Base-by-base conservation (phyloP, 192 early-diverging fungal genomes). In the Cetraspora pellucida region DNA sequence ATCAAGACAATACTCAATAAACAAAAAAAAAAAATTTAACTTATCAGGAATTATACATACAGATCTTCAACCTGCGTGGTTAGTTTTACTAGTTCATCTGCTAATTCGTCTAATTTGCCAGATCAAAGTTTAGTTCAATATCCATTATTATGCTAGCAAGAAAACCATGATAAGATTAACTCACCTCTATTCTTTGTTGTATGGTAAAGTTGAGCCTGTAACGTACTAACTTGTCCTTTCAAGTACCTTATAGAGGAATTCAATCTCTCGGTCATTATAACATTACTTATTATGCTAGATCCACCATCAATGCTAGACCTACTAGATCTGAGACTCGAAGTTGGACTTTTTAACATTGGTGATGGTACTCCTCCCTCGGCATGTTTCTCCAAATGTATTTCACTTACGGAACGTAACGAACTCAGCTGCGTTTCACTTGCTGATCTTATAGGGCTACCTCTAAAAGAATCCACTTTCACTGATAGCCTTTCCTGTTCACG, bases 21-120 rank as follows among this genome's bases (percentile, higher is more conserved):
- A 21, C 13, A 70, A 45, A 74, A 16, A 31, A 72, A 78, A 59
- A 11, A 64, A n/a, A n/a, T n/a, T 21, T 64, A 30, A 66, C 74
- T 44, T 14, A 45, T 63, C 1, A 37, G 37, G 37, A 37, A 37
- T 37, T 37, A 37, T 7, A 83, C 86, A 79, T 84, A 90, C 79
- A 90, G 66, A 30, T 82, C 82, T 63, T 94, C 92, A 28, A 89
- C 67, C 77, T 96, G 90, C 54, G 83, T 74, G 1, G 92, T 88
- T 76, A 91, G 76, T 64, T 85, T 85, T 1, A 93, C 89, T 27
- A 96, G 81, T 72, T 94, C 90, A 69, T 92, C 92, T 19, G 93
- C 85, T 9, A 93, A 72, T 68, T 93, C 89, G 85, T 90, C 85
- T 89, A 84, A 19, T 25, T 4, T 10, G 72, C 55, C 63, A 52